Evolutionary conservation across 2,329 filamentous ascomycete genomes (phyloP), one percentile per base, ranked within the genome.

Genomic region (Cladosporium sp.): DNA sequence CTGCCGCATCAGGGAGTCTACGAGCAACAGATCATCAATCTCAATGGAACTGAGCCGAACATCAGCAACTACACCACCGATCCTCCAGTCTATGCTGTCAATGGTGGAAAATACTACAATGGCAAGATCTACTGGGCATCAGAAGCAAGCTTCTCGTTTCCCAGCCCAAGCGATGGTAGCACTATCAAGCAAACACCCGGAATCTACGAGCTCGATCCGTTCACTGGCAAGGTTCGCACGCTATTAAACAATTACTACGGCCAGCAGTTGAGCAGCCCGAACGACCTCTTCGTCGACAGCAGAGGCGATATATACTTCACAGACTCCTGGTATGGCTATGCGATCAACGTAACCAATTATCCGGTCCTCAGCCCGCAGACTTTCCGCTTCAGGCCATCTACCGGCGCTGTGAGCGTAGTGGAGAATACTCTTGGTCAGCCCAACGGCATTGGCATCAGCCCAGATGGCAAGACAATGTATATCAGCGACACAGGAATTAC

Each of bases 281-380:
- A 79, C 65, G 78, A 80, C 59, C 67, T 75, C 6, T 69, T 73
- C 50, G 73, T 78, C 50, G 73, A 76, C 30, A 65, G 68, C 11
- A 75, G 74, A 1, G 76, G 76, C 43, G 75, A 80, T 54, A 70
- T 82, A 40, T 81, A 77, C 75, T 81, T 81, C 68, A 80, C 78
- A 1, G 78, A 81, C 63, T 74, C 76, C 5, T 47, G 57, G 52
- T 64, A 64, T 40, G 61, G 61, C 19, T 64, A 61, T 30, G 55
- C 47, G 42, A 61, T 65, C 54, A 63, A 64, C 34, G 63, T 64
- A 7, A 64, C 64, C 3, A 36, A 43, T 3, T 59, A 62, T 22
- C 64, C 64, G 3, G 61, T 61, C 7, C 56, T 51, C 12, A 39
- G 55, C n/a, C 51, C 61, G 25, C 70, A 67, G 12, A 71, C 65